Evolutionary conservation across 139 green algal species (phyloP).

Genomic region (Chlorella vulgaris): DNA sequence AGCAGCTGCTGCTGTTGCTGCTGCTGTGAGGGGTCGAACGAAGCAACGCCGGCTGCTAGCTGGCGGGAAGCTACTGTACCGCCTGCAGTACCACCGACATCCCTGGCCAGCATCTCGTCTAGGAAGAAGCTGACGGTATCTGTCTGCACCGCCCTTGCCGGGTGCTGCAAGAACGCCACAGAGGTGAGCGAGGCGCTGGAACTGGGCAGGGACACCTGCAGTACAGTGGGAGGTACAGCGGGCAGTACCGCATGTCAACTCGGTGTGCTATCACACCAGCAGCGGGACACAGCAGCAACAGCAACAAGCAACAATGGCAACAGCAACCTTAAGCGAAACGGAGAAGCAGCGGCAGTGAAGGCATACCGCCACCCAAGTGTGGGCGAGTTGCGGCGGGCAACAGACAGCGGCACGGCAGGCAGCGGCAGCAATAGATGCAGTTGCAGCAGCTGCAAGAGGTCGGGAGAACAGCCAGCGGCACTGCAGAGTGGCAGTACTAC

Average conservation of each 20-base stretch:
- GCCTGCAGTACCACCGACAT: background rate
- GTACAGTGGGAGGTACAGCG: background rate
- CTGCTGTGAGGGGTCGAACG: no score
- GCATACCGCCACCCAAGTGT: no score
- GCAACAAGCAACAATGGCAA: no score
- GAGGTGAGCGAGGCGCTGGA: background rate
- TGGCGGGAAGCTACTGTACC: no score
- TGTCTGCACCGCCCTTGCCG: background rate
- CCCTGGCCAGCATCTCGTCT: background rate
- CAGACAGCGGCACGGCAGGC: background rate
- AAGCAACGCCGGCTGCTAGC: background rate
- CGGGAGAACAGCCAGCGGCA: no score
- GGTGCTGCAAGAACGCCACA: background rate
- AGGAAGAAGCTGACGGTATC: background rate
- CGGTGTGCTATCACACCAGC: background rate
- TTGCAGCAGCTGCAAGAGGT: background rate
- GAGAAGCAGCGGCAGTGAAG: no score
- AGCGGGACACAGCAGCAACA: no score
- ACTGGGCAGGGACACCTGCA: background rate
- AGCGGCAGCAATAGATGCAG: background rate
- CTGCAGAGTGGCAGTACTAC: no score
- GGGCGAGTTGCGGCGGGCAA: no score
- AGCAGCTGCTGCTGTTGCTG: conserved; percentile 2
- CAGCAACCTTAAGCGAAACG: no score
- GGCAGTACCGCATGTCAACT: background rate